phyloP scores from a whole-genome alignment of 192 early-diverging fungal genomes.

The Endogone sp. region DNA sequence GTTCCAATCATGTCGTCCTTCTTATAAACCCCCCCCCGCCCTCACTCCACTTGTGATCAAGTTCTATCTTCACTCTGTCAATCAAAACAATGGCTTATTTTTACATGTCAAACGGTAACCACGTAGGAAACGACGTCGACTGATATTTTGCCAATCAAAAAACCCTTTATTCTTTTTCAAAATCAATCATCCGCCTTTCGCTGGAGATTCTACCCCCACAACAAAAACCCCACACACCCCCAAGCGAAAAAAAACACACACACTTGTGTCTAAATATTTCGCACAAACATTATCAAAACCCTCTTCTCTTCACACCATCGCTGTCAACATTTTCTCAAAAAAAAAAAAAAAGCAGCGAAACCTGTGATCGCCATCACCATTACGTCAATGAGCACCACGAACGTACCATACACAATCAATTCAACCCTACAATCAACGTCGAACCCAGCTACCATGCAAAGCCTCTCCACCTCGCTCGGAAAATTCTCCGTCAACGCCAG shows the following conservation, averaged over 20 bases:
- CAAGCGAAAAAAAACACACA: no score
- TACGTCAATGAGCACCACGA: neutral
- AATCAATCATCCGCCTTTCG: no score
- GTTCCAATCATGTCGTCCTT: no score
- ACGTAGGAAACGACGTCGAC: slow-evolving; percentile 43
- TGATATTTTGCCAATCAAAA: slow-evolving; percentile 18
- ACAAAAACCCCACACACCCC: no score
- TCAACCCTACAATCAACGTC: slow-evolving; percentile 8
- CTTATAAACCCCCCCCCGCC: no score
- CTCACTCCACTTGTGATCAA: no score
- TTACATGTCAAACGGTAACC: slow-evolving; percentile 42
- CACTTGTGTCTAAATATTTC: slow-evolving; percentile 1
- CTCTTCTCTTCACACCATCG: slow-evolving; percentile 4
- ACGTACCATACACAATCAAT: slow-evolving; percentile 1
- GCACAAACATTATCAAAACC: no score
- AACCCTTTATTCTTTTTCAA: neutral
- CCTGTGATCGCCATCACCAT: neutral
- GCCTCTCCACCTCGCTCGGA: slow-evolving; percentile 10
- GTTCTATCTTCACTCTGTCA: no score
- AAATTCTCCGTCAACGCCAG: neutral
- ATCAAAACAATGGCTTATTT: slow-evolving; percentile 40
- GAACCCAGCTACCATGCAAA: slow-evolving; percentile 3
- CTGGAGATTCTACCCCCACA: no score
- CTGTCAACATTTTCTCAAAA: slow-evolving; percentile 8
- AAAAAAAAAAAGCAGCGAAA: no score